phyloP scores from a whole-genome alignment of 2,329 filamentous ascomycete species.

The Karstenula rhodostoma region DNA sequence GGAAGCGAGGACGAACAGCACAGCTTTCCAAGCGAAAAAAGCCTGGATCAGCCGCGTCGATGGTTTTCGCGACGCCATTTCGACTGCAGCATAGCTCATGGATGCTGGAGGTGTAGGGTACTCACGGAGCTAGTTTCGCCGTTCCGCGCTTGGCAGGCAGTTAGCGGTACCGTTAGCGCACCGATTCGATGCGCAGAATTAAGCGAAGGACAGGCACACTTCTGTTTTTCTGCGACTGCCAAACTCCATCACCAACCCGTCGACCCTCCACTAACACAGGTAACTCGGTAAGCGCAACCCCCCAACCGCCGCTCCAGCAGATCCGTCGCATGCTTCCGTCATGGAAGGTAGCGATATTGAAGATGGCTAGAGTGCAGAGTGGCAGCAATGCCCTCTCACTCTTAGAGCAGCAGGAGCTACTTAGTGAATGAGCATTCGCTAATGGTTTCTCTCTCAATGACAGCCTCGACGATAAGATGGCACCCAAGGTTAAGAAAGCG shows the following conservation, averaged over 20 bases:
- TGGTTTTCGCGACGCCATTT: conserved; percentile 5
- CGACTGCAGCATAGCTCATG: background rate
- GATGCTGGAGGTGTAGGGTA: conserved; percentile 16
- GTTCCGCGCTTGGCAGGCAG: conserved; percentile 3
- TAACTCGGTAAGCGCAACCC: conserved; percentile 46
- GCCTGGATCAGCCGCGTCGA: conserved; percentile 33
- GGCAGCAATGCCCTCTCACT: conserved; percentile 48
- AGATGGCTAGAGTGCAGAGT: conserved; percentile 50
- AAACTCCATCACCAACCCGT: conserved; percentile 37
- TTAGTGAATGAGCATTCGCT: conserved; percentile 82
- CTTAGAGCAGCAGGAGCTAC: conserved; percentile 54
- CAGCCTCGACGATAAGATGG: conserved; percentile 74
- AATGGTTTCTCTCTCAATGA: conserved; percentile 99
- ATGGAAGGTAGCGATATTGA: conserved; percentile 42
- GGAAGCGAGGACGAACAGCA: conserved; percentile 69
- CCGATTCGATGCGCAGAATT: conserved; percentile 24
- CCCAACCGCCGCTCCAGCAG: conserved; percentile 43
- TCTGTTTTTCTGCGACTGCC: conserved; percentile 29
- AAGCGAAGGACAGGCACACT: conserved; percentile 23
- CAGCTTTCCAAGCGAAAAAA: conserved; percentile 71
- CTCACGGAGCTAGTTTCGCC: conserved; percentile 27
- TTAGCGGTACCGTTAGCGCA: background rate
- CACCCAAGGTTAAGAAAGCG: conserved; percentile 96
- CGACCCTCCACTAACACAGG: conserved; percentile 44
- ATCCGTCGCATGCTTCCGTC: conserved; percentile 41